Percentiles rank a stretch among this genome's conserved stretches.
Conservation (phyloP, 352 stramenopile genomes). For the Phytophthora rubi region DNA sequence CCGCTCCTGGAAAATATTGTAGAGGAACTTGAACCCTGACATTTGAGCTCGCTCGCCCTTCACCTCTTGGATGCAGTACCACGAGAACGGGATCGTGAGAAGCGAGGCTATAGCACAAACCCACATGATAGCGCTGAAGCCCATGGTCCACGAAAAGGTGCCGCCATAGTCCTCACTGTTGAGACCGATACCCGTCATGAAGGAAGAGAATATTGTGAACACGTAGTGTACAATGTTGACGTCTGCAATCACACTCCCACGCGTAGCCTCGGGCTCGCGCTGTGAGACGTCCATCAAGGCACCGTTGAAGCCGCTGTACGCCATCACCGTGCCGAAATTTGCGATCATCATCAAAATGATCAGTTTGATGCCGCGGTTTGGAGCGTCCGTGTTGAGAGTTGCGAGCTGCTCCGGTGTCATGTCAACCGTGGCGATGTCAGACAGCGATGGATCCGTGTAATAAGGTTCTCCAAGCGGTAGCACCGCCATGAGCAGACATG, state of each 20-base stretch:
- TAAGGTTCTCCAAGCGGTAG: constrained; percentile 53
- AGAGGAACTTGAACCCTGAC: constrained; percentile 42
- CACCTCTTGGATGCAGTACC: constrained; percentile 49
- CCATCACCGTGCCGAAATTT: constrained; percentile 76
- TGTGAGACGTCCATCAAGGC: constrained; percentile 61
- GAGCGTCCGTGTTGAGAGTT: constrained; percentile 46
- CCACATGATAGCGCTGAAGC: constrained; percentile 64
- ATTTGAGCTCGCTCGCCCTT: constrained; percentile 30
- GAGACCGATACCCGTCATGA: constrained; percentile 52
- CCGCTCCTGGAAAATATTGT: constrained; percentile 50
- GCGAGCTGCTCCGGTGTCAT: constrained; percentile 44
- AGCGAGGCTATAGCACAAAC: constrained; percentile 35
- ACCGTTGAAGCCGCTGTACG: constrained; percentile 71
- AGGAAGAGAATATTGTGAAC: constrained; percentile 43
- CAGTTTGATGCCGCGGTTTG: constrained; percentile 48
- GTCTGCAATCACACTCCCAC: constrained; percentile 44
- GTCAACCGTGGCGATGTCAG: constrained; percentile 29
- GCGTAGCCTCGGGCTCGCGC: constrained; percentile 40
- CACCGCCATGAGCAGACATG: constrained; percentile 50
- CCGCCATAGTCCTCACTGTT: constrained; percentile 53
- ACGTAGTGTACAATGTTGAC: constrained; percentile 43
- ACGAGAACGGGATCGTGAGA: constrained; percentile 40
- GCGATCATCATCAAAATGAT: constrained; percentile 75
- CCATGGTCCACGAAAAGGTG: constrained; percentile 54
- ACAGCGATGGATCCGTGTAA: constrained; percentile 39